Evolutionary conservation across 1,139 yeast genomes (phyloP).

Genomic region (Suhomyces wounanorum): DNA sequence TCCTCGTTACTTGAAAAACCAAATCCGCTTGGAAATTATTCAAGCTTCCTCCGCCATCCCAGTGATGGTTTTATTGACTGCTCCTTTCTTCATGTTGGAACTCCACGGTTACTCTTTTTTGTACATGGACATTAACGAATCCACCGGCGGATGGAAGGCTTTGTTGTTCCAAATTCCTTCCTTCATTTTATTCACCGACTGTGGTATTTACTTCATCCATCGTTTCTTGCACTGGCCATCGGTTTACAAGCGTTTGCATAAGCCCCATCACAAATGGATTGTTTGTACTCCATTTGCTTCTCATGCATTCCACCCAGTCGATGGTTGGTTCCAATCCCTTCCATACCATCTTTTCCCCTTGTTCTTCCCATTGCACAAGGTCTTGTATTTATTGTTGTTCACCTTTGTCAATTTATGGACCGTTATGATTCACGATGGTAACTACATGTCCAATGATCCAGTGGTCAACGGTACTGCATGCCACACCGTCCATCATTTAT

Average conservation of each 20-base stretch:
- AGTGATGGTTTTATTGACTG: slow-evolving; percentile 78
- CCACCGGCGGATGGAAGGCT: slow-evolving; percentile 71
- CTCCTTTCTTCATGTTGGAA: slow-evolving; percentile 87
- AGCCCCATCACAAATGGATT: slow-evolving; percentile 99
- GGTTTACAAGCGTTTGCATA: slow-evolving; percentile 83
- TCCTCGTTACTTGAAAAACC: slow-evolving; percentile 93
- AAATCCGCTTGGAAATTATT: slow-evolving; percentile 76
- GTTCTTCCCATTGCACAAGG: slow-evolving; percentile 87
- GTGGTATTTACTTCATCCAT: slow-evolving; percentile 87
- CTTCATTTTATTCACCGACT: slow-evolving; percentile 89
- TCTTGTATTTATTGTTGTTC: slow-evolving; percentile 76
- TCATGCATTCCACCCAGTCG: slow-evolving; percentile 98
- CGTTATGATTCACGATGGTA: slow-evolving; percentile 97
- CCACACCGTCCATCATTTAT: slow-evolving; percentile 94
- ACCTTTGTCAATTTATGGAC: slow-evolving; percentile 97
- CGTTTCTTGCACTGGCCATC: slow-evolving; percentile 90
- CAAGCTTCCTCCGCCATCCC: slow-evolving; percentile 86
- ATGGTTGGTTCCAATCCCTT: slow-evolving; percentile 88
- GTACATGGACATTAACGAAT: slow-evolving; percentile 63
- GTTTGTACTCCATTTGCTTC: slow-evolving; percentile 98
- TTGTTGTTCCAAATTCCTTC: slow-evolving; percentile 66
- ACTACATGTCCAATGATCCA: slow-evolving; percentile 90
- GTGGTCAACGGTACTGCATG: slow-evolving; percentile 97
- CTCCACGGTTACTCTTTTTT: slow-evolving; percentile 79
- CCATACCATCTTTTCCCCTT: slow-evolving; percentile 93